Percentiles rank a stretch among this genome's conserved stretches.
Evolutionary conservation across 73 alveolate species (phyloP).

Genomic region (Stentor coeruleus): DNA sequence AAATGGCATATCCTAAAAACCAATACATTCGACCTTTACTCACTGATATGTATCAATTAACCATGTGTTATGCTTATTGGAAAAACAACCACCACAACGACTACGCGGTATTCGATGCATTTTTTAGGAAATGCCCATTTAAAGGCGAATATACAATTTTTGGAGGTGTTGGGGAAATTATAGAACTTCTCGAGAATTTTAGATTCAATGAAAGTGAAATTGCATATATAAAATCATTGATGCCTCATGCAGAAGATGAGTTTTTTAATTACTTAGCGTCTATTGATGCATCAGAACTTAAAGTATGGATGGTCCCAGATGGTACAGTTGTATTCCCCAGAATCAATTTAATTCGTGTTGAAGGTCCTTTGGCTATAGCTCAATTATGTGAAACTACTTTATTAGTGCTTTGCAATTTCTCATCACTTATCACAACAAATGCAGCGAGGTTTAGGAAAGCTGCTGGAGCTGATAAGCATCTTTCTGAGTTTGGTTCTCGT

Average conservation of each 20-base stretch:
- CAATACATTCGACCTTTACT: constrained; percentile 42
- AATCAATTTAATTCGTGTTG: constrained; percentile 54
- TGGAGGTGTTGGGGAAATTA: constrained; percentile 75
- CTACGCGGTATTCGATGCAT: constrained; percentile 56
- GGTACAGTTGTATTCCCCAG: constrained; percentile 62
- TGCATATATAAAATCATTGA: constrained; percentile 35
- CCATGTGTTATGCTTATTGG: constrained; percentile 69
- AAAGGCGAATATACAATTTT: constrained; percentile 60
- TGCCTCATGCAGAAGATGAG: constrained; percentile 55
- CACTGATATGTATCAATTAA: constrained; percentile 57
- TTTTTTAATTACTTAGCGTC: constrained; percentile 56
- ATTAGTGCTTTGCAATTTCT: constrained; percentile 68
- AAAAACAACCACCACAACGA: constrained; percentile 42
- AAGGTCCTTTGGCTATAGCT: constrained; percentile 60
- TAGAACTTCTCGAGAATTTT: constrained; percentile 46
- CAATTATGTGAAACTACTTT: constrained; percentile 68
- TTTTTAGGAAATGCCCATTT: constrained; percentile 68
- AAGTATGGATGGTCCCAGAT: constrained; percentile 47
- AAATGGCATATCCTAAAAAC: background rate
- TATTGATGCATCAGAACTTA: constrained; percentile 38
- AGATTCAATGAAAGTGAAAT: constrained; percentile 59
- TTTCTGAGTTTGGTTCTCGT: constrained; percentile 83
- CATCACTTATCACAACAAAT: constrained; percentile 76
- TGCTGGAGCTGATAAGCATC: constrained; percentile 58
- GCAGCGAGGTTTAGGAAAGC: constrained; percentile 70